Evolutionary conservation across 1,284 basidiomycete species (phyloP).

Genomic region (Boletus sp.): DNA sequence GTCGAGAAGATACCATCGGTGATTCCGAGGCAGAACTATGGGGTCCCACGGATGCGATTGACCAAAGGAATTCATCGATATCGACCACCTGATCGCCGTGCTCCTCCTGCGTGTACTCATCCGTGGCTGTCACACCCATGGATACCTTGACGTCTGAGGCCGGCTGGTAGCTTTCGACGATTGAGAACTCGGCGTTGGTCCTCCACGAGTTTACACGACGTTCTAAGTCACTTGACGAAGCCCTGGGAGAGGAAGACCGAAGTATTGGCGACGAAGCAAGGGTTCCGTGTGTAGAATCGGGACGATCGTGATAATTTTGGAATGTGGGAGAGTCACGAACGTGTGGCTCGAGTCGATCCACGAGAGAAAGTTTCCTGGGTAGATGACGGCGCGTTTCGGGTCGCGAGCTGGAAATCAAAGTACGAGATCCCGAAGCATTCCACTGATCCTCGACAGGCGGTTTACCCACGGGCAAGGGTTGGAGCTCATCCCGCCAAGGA

Average conservation of each 20-base stretch:
- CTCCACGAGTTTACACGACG: constrained; percentile 67
- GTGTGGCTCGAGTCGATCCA: constrained; percentile 60
- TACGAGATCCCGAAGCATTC: constrained; percentile 37
- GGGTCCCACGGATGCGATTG: constrained; percentile 65
- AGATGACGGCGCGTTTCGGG: constrained; percentile 47
- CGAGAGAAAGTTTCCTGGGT: constrained; percentile 67
- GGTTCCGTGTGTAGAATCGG: constrained; percentile 26
- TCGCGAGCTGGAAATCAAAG: constrained; percentile 24
- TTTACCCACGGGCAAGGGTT: constrained; percentile 52
- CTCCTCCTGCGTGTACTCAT: constrained; percentile 29
- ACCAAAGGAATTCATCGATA: constrained; percentile 69
- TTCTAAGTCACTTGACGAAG: constrained; percentile 54
- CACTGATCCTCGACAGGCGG: constrained; percentile 45
- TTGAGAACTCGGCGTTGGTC: constrained; percentile 54
- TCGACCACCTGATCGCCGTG: constrained; percentile 32
- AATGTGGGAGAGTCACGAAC: constrained; percentile 40
- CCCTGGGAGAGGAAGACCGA: constrained; percentile 61
- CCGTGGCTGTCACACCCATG: constrained; percentile 16
- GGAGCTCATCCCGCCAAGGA: constrained; percentile 55
- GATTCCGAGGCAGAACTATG: constrained; percentile 46
- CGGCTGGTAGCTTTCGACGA: constrained; percentile 43
- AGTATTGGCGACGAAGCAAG: constrained; percentile 60
- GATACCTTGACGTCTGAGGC: constrained; percentile 12
- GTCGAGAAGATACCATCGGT: constrained; percentile 41
- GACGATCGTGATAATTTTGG: constrained; percentile 28